Evolutionary conservation across 1,284 basidiomycete genomes (phyloP).

Genomic region (Leccinum pachyderme): DNA sequence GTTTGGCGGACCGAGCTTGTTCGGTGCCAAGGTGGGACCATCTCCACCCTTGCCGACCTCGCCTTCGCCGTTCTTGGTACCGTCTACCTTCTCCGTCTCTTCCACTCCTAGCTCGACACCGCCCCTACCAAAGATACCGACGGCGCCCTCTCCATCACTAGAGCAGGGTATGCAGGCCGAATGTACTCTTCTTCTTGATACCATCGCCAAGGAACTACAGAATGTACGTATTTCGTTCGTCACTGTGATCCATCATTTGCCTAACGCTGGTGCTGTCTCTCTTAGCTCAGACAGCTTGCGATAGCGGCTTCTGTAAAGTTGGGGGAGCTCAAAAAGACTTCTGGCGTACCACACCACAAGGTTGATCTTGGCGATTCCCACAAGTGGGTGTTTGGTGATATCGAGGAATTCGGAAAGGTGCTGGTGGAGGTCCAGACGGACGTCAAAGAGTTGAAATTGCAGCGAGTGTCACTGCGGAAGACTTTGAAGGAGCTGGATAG

Average conservation of each 20-base stretch:
- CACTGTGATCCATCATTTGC: neutral
- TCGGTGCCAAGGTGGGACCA: constrained; percentile 12
- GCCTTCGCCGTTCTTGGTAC: constrained; percentile 4
- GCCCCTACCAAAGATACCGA: constrained; percentile 8
- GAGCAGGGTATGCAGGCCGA: constrained; percentile 65
- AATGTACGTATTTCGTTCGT: constrained; percentile 39
- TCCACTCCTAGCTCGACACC: constrained; percentile 10
- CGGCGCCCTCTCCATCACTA: constrained; percentile 22
- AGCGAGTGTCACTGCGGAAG: constrained; percentile 41
- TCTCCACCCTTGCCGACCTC: constrained; percentile 6
- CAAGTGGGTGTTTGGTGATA: constrained; percentile 57
- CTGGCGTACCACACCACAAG: constrained; percentile 40
- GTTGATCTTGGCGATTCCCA: constrained; percentile 44
- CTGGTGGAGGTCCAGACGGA: constrained; percentile 50
- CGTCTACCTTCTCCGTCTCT: neutral
- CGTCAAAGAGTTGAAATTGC: constrained; percentile 47
- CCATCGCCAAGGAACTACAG: constrained; percentile 50
- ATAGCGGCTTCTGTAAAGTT: constrained; percentile 34
- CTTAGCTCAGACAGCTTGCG: constrained; percentile 45
- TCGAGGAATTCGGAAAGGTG: constrained; percentile 48
- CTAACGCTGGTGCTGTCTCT: neutral
- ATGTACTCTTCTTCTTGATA: constrained; percentile 44
- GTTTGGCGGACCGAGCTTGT: constrained; percentile 7
- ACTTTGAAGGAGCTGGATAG: constrained; percentile 56
- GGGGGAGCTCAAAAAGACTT: constrained; percentile 34